Base-by-base conservation (phyloP, 495 filamentous ascomycete species). In the Usnea hakonensis region DNA sequence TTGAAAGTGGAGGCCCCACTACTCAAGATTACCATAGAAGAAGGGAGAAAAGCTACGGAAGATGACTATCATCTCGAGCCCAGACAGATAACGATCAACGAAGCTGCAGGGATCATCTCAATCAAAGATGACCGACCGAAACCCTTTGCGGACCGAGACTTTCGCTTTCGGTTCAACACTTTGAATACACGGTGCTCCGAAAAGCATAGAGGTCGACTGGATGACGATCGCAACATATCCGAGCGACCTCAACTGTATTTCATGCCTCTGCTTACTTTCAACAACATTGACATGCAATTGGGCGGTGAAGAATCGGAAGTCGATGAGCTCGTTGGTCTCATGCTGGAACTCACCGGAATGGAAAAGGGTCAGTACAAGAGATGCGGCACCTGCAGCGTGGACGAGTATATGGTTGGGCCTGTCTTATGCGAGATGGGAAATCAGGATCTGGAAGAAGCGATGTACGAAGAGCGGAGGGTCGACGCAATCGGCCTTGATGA, bases 251-350 rank as follows among this genome's bases (percentile, higher is more conserved):
- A 54, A 23, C 13, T 54, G 50, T 54, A 28, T 33, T 54, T 54
- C 50, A 54, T 54, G 50, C 50, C 50, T 54, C 50, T 54, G 50
- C 50, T 54, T 33, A 54, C 50, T 54, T 21, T 54, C 21, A 54
- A 54, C 50, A 33, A 23, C 26, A 54, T 54, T 54, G 50, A 33
- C 50, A 54, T 13, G 32, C 50, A n/a, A n/a, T 54, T 17, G 5
- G 19, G 50, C 50, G 50, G 21, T 33, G 50, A 53, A 54, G 21
- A 17, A 23, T n/a, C 50, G 50, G 50, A 54, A 21, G 50, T 54
- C 14, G 50, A 54, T 33, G 50, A 54, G 50, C 50, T 54, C 32
- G 50, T 54, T 33, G 50, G 50, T 54, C 50, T 54, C 26, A 54
- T 54, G 50, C 50, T 54, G 50, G 50, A 54, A 54, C 50, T n/a